These are phyloP conservation scores for Blastobotrys buckinghamii DNA, from an alignment of 1,139 yeast genomes.

Conservation along the genomic window DNA sequence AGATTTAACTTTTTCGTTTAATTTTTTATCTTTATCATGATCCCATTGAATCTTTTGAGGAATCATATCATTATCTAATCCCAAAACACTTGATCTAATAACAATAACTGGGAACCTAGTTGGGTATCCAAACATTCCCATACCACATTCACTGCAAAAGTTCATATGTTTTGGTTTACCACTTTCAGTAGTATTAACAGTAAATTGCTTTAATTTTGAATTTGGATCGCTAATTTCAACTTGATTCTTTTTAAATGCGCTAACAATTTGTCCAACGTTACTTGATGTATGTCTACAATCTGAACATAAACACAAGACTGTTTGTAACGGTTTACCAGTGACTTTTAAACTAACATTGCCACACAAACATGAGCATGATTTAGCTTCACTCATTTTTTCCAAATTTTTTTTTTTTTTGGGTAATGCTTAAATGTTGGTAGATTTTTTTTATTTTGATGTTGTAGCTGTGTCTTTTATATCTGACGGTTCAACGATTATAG, in stretches of 20 bases:
- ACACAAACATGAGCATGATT: constrained; percentile 1
- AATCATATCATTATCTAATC: background rate
- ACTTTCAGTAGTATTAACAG: background rate
- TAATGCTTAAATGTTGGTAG: no score
- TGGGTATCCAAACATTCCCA: background rate
- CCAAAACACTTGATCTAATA: background rate
- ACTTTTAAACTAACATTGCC: background rate
- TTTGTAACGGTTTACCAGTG: constrained; percentile 1
- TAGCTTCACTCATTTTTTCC: background rate
- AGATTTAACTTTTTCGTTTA: background rate
- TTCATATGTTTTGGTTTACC: constrained; percentile 4
- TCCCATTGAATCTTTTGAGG: constrained; percentile 2
- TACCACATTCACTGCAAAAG: constrained; percentile 7
- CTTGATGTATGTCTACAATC: background rate
- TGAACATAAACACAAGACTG: background rate
- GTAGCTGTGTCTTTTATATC: no score
- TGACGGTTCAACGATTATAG: no score
- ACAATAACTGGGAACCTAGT: background rate
- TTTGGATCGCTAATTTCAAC: constrained; percentile 3
- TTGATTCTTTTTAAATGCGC: background rate
- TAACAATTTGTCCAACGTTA: background rate
- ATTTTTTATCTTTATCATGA: background rate
- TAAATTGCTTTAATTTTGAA: background rate
- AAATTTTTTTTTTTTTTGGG: background rate
- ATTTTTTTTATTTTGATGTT: no score